phyloP scores from a whole-genome alignment of 177 flowering plant genomes.

The Tripterygium wilfordii region DNA sequence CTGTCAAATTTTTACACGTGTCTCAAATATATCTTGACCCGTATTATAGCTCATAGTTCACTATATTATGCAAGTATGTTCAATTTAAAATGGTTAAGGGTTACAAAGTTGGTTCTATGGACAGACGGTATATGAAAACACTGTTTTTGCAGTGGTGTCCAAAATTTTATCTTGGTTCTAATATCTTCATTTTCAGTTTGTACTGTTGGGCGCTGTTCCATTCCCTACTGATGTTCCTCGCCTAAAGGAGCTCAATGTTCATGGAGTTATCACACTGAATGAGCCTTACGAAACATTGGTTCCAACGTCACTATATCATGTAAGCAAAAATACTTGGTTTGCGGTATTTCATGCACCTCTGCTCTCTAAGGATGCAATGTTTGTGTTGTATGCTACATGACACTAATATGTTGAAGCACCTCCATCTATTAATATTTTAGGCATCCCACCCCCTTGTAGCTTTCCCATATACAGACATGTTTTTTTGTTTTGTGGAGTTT shows the following conservation, averaged over 20 bases:
- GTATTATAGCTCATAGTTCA: too few species aligned
- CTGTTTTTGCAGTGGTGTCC: background rate
- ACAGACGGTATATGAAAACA: too few species aligned
- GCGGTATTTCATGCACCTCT: background rate
- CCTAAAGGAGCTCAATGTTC: slow-evolving; percentile 61
- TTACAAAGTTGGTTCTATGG: too few species aligned
- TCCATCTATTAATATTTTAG: too few species aligned
- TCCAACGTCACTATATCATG: slow-evolving; percentile 52
- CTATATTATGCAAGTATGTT: too few species aligned
- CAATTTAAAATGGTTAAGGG: too few species aligned
- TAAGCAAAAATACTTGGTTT: slow-evolving; percentile 12
- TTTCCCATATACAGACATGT: too few species aligned
- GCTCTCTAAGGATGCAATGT: background rate
- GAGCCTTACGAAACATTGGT: slow-evolving; percentile 79
- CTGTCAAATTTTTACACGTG: too few species aligned
- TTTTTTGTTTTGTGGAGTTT: background rate
- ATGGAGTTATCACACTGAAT: slow-evolving; percentile 72
- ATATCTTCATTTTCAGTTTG: slow-evolving; percentile 31
- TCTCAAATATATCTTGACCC: too few species aligned
- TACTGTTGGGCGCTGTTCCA: slow-evolving; percentile 82
- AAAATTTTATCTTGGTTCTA: background rate
- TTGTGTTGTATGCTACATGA: background rate
- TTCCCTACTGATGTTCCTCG: slow-evolving; percentile 67
- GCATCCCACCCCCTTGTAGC: too few species aligned
- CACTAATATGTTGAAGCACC: background rate